A percentile compares a stretch with the other conserved stretches of the same genome.
Evolutionary conservation across 2,329 filamentous ascomycete species (phyloP).

Genomic region (Dactylellina haptotyla): DNA sequence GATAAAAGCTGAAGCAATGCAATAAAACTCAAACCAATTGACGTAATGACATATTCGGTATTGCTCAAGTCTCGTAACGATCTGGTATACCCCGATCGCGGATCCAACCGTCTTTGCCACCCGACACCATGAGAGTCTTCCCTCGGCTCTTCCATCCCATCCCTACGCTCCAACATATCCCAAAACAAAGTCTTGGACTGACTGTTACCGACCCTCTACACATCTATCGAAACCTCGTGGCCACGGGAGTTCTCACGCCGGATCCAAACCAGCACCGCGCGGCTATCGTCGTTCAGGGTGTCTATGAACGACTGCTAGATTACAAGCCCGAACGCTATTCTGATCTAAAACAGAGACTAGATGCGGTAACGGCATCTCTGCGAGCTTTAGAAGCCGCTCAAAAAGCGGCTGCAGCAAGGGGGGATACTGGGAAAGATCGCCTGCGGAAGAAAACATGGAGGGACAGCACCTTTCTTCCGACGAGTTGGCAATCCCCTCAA

Average conservation of each 20-base stretch:
- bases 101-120: background rate
- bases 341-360: constrained; percentile 65
- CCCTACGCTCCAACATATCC: constrained; percentile 26
- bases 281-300: constrained; percentile 78
- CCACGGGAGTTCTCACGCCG: constrained; percentile 73
- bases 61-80: background rate
- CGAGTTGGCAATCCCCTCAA: constrained; percentile 69
- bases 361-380: constrained; percentile 39
- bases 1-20: background rate
- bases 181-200: constrained; percentile 59
- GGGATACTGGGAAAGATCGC: constrained; percentile 64
- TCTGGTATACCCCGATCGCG: background rate
- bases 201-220: constrained; percentile 78
- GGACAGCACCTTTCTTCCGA: constrained; percentile 71
- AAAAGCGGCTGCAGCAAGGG: constrained; percentile 57
- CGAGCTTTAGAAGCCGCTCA: constrained; percentile 30
- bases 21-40: background rate
- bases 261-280: constrained; percentile 78
- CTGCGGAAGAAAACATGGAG: constrained; percentile 66
- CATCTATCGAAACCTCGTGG: constrained; percentile 77
- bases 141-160: constrained; percentile 27
- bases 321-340: constrained; percentile 79
- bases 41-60: constrained; percentile 4
- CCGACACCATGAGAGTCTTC: constrained; percentile 23
- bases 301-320: constrained; percentile 79